Evolutionary conservation across 2,329 filamentous ascomycete genomes (phyloP), one percentile per base, ranked within the genome.

Genomic region (Fusarium proliferatum): DNA sequence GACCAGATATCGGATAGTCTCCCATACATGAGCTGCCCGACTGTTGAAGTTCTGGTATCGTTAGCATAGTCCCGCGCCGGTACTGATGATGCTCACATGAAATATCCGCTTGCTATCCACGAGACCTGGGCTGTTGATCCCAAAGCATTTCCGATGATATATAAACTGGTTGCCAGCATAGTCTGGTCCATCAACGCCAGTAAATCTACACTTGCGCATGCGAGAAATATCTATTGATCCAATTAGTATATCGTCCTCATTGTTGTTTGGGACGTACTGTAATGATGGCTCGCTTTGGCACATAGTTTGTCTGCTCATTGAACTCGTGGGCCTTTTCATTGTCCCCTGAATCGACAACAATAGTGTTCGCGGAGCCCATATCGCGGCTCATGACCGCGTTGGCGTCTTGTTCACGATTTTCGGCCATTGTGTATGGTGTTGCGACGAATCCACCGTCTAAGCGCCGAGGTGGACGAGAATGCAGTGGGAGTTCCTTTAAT

Each of bases 141-240:
- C 9, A 90, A 78, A 1, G 85, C 82, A 67, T 84, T 84, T n/a
- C 86, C 86, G 30, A 90, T 85, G 56, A 88, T 88, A 52, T 86
- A 86, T 69, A 89, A 80, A 80, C 86, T 88, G 19, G 86, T 83
- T 0, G 88, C 88, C 38, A 90, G 79, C 5, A 87, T 89, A 0
- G 88, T 90, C 77, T 90, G 88, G 75, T 89, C 88, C 82, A 89
- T 88, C 56, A 89, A 80, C 1, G 88, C 87, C 38, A 89, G 74
- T 43, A 90, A 78, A 58, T 90, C 88, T 64, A 89, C 86, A 28
- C 83, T 88, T 49, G 88, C 85, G 68, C 87, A 89, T 21, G 88
- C 87, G 19, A 90, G 79, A 69, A 90, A 90, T 69, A 89, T 88
- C 87, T 89, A 61, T 6, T 3, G 9, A 12, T 13, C 36, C 7